Evolutionary conservation across 2,329 filamentous ascomycete species (phyloP).

Genomic region (Cladophialophora psammophila): DNA sequence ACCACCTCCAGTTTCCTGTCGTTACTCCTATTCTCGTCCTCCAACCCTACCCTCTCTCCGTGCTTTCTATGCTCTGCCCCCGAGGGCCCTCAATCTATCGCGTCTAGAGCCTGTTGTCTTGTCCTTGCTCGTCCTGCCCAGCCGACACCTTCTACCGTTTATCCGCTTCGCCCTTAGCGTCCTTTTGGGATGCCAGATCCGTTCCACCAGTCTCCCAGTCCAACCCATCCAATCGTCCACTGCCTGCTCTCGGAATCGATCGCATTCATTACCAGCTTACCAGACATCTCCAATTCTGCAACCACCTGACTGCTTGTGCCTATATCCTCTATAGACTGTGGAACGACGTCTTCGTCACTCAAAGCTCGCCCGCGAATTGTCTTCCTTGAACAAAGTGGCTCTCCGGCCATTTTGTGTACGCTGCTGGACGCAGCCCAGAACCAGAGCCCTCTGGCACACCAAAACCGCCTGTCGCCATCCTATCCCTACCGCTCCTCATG

Average conservation of each 20-base stretch:
- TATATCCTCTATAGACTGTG: slow-evolving; percentile 8
- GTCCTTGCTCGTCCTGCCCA: background rate
- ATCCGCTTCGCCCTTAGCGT: slow-evolving; percentile 17
- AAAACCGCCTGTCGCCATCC: slow-evolving; percentile 29
- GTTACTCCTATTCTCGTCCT: slow-evolving; percentile 8
- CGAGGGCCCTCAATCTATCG: background rate
- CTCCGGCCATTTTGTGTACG: slow-evolving; percentile 38
- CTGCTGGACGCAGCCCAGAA: slow-evolving; percentile 36
- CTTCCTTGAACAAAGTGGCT: slow-evolving; percentile 32
- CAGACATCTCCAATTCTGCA: background rate
- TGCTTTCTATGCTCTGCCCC: background rate
- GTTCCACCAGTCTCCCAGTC: slow-evolving; percentile 8
- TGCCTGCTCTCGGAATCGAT: slow-evolving; percentile 26
- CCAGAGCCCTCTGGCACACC: slow-evolving; percentile 32
- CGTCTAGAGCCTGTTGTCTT: background rate
- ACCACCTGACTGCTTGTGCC: slow-evolving; percentile 16
- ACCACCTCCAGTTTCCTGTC: slow-evolving; percentile 5
- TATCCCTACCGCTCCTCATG: slow-evolving; percentile 27
- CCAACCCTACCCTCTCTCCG: background rate
- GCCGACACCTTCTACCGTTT: background rate
- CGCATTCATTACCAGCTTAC: slow-evolving; percentile 23
- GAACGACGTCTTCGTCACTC: background rate
- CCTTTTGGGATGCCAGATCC: slow-evolving; percentile 9
- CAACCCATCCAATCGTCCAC: slow-evolving; percentile 3
- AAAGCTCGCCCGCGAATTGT: background rate